Conservation (phyloP, 164 flowering plant species). For the Kingdonia uniflora region DNA sequence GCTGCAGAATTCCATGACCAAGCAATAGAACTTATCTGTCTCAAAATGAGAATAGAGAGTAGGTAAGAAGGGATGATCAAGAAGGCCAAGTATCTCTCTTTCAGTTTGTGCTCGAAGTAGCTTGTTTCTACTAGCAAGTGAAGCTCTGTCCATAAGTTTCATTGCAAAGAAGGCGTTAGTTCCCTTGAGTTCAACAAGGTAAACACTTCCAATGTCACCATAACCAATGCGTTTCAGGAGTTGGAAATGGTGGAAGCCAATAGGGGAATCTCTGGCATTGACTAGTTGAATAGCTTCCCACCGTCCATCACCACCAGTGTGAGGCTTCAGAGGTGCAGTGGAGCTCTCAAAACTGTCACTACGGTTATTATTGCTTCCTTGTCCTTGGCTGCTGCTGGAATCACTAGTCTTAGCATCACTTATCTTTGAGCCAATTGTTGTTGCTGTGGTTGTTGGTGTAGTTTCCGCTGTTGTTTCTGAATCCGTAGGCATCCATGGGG, state of each 20-base stretch:
- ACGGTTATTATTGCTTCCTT: slow-evolving; percentile 11
- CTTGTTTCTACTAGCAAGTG: slow-evolving; percentile 64
- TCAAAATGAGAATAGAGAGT: slow-evolving; percentile 64
- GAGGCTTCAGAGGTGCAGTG: slow-evolving; percentile 42
- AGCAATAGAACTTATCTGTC: slow-evolving; percentile 68
- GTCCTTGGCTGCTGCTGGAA: slow-evolving; percentile 6
- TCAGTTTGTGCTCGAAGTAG: slow-evolving; percentile 62
- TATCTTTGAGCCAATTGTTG: slow-evolving; percentile 5
- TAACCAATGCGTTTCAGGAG: slow-evolving; percentile 71
- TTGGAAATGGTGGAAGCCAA: slow-evolving; percentile 53
- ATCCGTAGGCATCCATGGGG: slow-evolving; percentile 5
- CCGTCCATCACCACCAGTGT: slow-evolving; percentile 63
- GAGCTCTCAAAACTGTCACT: slow-evolving; percentile 40
- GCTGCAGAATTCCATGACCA: slow-evolving; percentile 83
- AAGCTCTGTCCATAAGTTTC: slow-evolving; percentile 81
- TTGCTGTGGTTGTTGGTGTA: neutral
- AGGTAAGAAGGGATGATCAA: slow-evolving; percentile 79
- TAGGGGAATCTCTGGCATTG: slow-evolving; percentile 27
- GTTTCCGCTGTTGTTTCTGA: slow-evolving; percentile 11
- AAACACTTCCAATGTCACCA: slow-evolving; percentile 82
- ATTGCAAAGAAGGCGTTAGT: slow-evolving; percentile 52
- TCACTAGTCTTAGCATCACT: slow-evolving; percentile 12
- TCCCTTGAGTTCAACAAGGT: slow-evolving; percentile 60
- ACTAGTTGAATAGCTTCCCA: slow-evolving; percentile 68
- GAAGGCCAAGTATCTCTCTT: slow-evolving; percentile 62